Conservation (phyloP, 2,329 filamentous ascomycete species). For the Xylaria digitata region DNA sequence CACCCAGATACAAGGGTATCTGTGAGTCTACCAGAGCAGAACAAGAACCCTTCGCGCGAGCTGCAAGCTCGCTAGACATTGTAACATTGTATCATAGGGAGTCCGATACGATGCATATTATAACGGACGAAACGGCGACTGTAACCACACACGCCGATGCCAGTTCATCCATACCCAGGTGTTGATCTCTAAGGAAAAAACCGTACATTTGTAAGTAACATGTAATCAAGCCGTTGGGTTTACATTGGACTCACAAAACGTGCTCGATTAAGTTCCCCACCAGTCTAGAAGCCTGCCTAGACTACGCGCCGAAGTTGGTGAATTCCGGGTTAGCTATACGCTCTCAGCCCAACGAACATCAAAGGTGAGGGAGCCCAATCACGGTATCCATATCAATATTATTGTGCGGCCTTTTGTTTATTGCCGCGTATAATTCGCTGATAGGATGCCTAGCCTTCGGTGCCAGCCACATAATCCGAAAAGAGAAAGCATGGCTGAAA, state of each 20-base stretch:
- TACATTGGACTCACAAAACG: constrained; percentile 8
- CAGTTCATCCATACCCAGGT: background rate
- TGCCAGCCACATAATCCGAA: constrained; percentile 33
- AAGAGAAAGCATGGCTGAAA: constrained; percentile 23
- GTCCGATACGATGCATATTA: constrained; percentile 6
- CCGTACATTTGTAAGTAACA: constrained; percentile 5
- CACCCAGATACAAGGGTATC: constrained; percentile 23
- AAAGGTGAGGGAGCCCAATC: constrained; percentile 12
- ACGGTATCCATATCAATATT: constrained; percentile 3
- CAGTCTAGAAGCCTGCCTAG: background rate
- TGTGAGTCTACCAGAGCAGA: constrained; percentile 4
- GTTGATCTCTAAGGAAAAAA: constrained; percentile 5
- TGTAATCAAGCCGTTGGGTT: background rate
- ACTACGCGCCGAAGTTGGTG: background rate
- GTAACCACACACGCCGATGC: constrained; percentile 14
- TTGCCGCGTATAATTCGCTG: constrained; percentile 19
- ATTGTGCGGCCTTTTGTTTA: constrained; percentile 19
- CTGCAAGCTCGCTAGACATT: background rate
- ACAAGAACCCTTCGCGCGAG: background rate
- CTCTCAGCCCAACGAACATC: constrained; percentile 4
- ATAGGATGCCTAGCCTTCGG: constrained; percentile 12
- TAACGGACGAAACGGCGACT: constrained; percentile 2
- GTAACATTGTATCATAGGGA: constrained; percentile 5
- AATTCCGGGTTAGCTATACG: constrained; percentile 2
- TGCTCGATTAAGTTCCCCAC: background rate